Evolutionary conservation across 1,284 basidiomycete species (phyloP).

Genomic region (Apiotrichum gracile): DNA sequence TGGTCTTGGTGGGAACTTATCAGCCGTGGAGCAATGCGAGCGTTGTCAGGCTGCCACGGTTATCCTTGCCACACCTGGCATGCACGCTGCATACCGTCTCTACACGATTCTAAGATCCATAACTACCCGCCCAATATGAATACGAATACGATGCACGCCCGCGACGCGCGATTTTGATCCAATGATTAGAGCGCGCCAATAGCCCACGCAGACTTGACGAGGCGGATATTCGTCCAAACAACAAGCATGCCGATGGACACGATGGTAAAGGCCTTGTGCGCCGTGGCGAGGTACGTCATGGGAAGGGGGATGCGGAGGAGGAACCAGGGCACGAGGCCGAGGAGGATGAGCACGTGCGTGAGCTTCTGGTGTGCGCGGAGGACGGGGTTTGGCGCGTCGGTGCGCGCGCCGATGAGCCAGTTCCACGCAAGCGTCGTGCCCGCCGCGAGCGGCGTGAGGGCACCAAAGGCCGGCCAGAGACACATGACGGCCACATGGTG

Average conservation of each 20-base stretch:
- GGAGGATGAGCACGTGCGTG: not conserved
- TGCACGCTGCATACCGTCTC: not conserved
- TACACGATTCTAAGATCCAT: not conserved
- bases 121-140: not conserved
- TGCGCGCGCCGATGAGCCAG: conserved; percentile 12
- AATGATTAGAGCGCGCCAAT: conserved; percentile 13
- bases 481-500: conserved; percentile 13
- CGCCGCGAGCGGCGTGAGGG: conserved; percentile 2
- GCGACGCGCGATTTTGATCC: too few species aligned
- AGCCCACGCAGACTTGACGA: conserved; percentile 18
- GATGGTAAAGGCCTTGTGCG: conserved; percentile 4
- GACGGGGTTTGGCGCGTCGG: conserved; percentile 8
- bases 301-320: too few species aligned
- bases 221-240: conserved; percentile 14
- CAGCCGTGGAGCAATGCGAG: too few species aligned
- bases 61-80: not conserved
- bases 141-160: too few species aligned
- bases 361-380: conserved; percentile 8
- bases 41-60: too few species aligned
- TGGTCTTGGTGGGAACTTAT: too few species aligned
- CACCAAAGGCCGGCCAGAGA: conserved; percentile 6
- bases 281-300: not conserved
- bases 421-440: conserved; percentile 9
- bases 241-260: conserved; percentile 3
- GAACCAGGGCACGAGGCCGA: not conserved